Evolutionary conservation across 2,329 filamentous ascomycete genomes (phyloP), one percentile per base, ranked within the genome.

Genomic region (Colletotrichum sp.): DNA sequence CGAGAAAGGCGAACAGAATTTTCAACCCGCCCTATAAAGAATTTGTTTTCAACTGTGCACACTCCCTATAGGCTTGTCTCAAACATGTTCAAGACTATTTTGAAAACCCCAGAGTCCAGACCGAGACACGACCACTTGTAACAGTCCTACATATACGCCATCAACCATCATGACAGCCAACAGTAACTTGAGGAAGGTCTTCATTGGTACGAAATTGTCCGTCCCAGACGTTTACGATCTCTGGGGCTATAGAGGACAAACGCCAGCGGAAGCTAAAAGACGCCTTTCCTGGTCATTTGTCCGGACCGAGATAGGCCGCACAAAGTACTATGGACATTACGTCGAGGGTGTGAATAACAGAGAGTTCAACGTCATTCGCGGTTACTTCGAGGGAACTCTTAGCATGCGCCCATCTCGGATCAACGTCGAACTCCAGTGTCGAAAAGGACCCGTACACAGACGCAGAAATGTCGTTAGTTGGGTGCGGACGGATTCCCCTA

Each of bases 381-480:
- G 1, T 2, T 0, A 9, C 18, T 49, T 49, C 3, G 18, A n/a
- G 18, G 2, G 18, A 44, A 44, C 16, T 44, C 39, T n/a, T 49
- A 9, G 1, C 5, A 49, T 49, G 39, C 15, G 34, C 34, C 34
- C 6, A 36, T 36, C 34, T 1, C 16, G 36, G 36, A 39, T 49
- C 39, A 10, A 49, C 2, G 39, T 49, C 39, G 39, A n/a, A 49
- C 1, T n/a, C 9, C 18, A 0, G 39, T 49, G 39, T n/a, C 39
- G 0, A 6, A 12, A 0, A n/a, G 39, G 39, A n/a, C 39, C 1
- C 3, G 0, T 1, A n/a, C 18, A 49, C 8, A 3, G 0, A n/a
- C 18, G 9, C 39, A n/a, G 18, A 49, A n/a, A 7, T 44, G 39
- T 44, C 39, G 1, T 1, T 1, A n/a, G 1, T 12, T 44, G 18